A percentile compares a stretch with the other conserved stretches of the same genome.
Conservation (phyloP, 2,329 filamentous ascomycete species). For the Monosporascus ibericus region DNA sequence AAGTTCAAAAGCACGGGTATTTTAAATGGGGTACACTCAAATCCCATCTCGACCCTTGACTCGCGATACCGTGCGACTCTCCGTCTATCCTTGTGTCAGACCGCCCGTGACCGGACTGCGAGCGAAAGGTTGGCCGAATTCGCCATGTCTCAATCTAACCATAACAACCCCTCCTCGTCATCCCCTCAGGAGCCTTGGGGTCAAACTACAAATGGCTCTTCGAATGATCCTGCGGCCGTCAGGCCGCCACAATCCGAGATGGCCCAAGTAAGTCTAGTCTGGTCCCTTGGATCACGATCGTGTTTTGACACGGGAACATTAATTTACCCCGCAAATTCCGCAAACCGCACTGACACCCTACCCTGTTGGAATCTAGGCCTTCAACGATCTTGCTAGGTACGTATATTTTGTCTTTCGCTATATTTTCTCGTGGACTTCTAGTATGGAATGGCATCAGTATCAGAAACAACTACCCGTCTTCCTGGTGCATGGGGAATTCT, state of each 20-base stretch:
- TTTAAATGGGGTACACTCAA: no score
- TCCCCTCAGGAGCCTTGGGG: not conserved
- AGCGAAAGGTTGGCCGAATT: not conserved
- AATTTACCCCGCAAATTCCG: not conserved
- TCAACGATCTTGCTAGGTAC: conserved; percentile 26
- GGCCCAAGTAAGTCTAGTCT: conserved; percentile 16
- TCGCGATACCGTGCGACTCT: no score
- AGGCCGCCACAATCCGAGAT: conserved; percentile 17
- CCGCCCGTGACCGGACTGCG: not conserved
- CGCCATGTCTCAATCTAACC: conserved; percentile 16
- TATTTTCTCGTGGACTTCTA: not conserved
- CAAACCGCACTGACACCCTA: conserved; percentile 12
- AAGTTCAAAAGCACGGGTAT: no score
- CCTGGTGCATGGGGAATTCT: not conserved
- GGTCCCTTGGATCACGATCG: not conserved
- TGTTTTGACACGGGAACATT: not conserved
- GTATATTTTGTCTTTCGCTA: conserved; percentile 5
- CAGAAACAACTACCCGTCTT: no score
- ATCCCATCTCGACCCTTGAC: no score
- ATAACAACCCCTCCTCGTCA: conserved; percentile 7
- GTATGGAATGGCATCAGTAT: not conserved
- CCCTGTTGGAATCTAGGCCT: conserved; percentile 21
- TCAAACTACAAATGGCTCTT: conserved; percentile 9
- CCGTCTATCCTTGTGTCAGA: not conserved
- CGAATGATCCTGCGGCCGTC: conserved; percentile 1